Percentiles rank a stretch among this genome's conserved stretches.
phyloP scores from a whole-genome alignment of 2,329 filamentous ascomycete species.

The Claviceps sorghi region DNA sequence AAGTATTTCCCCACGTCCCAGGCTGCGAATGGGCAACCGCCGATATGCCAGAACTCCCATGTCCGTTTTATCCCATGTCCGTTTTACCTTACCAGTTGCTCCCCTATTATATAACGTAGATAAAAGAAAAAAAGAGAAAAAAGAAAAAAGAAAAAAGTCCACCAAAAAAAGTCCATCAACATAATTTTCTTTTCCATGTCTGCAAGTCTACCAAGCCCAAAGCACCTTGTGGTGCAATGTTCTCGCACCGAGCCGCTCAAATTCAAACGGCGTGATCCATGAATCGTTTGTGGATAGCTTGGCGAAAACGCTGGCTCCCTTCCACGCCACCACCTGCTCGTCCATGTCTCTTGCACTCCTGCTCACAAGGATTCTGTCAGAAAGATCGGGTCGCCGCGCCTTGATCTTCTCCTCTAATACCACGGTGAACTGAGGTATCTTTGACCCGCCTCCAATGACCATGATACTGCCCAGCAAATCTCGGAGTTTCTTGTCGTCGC shows the following conservation, averaged over 20 bases:
- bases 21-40: not conserved
- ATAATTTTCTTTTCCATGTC: not conserved
- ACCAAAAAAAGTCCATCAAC: not conserved
- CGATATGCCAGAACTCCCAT: not conserved
- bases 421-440: constrained; percentile 64
- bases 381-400: constrained; percentile 44
- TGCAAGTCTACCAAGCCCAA: constrained; percentile 37
- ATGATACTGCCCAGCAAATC: constrained; percentile 85
- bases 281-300: constrained; percentile 86
- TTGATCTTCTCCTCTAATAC: constrained; percentile 75
- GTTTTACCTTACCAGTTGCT: too few species aligned
- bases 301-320: constrained; percentile 92
- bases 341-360: constrained; percentile 82
- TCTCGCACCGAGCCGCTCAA: constrained; percentile 69
- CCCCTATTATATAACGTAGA: too few species aligned
- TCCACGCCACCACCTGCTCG: constrained; percentile 95
- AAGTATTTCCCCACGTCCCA: not conserved
- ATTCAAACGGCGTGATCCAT: constrained; percentile 81
- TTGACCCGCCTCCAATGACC: constrained; percentile 73
- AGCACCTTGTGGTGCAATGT: constrained; percentile 71
- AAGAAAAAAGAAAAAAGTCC: not conserved
- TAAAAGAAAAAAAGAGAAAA: not conserved
- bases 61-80: too few species aligned
- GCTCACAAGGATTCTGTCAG: constrained; percentile 47
- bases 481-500: constrained; percentile 82